phyloP scores from a whole-genome alignment of 768 basidiomycete species.

The Pleurotus citrinopileatus region DNA sequence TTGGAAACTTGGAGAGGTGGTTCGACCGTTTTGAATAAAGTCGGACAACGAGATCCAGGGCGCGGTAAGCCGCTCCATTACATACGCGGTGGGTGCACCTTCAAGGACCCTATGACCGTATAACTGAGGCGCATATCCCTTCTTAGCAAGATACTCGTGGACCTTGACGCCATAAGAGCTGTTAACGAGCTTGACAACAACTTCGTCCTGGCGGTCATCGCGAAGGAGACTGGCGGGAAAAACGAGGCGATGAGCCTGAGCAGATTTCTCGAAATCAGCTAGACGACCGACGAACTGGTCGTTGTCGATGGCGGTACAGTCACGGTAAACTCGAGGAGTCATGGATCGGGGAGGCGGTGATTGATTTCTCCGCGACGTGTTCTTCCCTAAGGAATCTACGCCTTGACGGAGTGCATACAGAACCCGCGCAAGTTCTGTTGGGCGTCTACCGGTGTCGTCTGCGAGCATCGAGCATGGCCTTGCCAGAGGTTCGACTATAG shows the following conservation, averaged over 20 bases:
- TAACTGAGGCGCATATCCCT: slow-evolving; percentile 26
- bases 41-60: background rate
- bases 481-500: background rate
- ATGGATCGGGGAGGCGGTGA: background rate
- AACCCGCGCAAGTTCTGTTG: background rate
- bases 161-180: slow-evolving; percentile 28
- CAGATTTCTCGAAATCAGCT: background rate
- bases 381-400: background rate
- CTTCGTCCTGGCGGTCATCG: background rate
- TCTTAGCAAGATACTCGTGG: slow-evolving; percentile 27
- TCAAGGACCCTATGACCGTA: slow-evolving; percentile 6
- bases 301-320: background rate
- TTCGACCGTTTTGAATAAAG: background rate
- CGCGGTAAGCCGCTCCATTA: background rate
- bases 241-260: background rate
- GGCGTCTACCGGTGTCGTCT: background rate
- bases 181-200: slow-evolving; percentile 37
- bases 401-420: slow-evolving; percentile 3
- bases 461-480: slow-evolving; percentile 1
- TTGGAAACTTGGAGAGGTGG: background rate
- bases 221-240: background rate
- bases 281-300: background rate
- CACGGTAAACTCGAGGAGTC: slow-evolving; percentile 1
- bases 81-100: slow-evolving; percentile 3
- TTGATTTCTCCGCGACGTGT: background rate